Evolutionary conservation across 306 rosid genomes (phyloP).

Genomic region (Argentina anserina): DNA sequence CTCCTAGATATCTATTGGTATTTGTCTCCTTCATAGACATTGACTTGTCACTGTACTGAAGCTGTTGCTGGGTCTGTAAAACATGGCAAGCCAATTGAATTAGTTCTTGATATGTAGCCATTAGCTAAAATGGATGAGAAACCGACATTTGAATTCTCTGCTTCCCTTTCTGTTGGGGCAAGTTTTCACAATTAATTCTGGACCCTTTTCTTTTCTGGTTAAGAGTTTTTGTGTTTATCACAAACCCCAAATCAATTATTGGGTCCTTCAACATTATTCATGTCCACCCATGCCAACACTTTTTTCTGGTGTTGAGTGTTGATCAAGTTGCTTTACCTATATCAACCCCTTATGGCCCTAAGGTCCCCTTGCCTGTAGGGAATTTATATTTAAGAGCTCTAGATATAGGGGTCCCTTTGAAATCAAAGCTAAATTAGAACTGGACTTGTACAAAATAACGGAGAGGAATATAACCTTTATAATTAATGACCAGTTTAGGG

Average conservation of each 20-base stretch:
- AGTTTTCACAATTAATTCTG: background rate
- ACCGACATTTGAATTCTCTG: slow-evolving; percentile 3
- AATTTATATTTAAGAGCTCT: slow-evolving; percentile 3
- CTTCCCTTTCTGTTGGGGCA: slow-evolving; percentile 39
- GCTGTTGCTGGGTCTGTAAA: background rate
- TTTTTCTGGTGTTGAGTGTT: slow-evolving; percentile 9
- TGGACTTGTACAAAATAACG: slow-evolving; percentile 14
- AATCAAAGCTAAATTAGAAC: slow-evolving; percentile 16
- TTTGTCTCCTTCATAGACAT: slow-evolving; percentile 2
- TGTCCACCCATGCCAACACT: background rate
- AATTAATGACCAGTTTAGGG: slow-evolving; percentile 2
- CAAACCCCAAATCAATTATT: background rate
- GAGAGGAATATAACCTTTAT: slow-evolving; percentile 17
- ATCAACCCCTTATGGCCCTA: background rate
- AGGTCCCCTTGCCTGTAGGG: slow-evolving; percentile 32
- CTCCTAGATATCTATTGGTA: background rate
- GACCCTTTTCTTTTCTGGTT: background rate
- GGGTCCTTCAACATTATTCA: slow-evolving; percentile 10
- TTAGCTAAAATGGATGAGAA: background rate
- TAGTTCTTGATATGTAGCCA: background rate
- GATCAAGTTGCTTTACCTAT: slow-evolving; percentile 19
- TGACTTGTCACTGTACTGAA: background rate
- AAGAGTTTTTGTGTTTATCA: background rate
- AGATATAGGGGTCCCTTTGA: slow-evolving; percentile 13
- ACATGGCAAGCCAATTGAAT: background rate